Evolutionary conservation across 352 stramenopile species (phyloP).

Genomic region (Phytopythium delawarense): DNA sequence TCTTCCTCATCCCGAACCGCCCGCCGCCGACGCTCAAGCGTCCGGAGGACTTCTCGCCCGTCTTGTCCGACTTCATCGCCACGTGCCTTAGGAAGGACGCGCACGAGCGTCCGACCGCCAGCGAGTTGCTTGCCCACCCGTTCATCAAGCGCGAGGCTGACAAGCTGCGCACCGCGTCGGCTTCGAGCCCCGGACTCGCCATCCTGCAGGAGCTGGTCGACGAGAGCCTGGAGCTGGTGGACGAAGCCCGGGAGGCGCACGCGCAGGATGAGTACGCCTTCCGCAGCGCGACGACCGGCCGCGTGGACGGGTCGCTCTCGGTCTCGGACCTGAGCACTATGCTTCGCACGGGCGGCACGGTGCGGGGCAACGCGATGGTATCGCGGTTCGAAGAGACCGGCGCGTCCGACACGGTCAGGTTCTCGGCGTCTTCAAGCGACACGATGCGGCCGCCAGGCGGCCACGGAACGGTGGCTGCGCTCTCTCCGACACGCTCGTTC

Average conservation of each 20-base stretch:
- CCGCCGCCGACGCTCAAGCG: conserved; percentile 46
- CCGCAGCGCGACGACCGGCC: conserved; percentile 42
- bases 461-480: neutral
- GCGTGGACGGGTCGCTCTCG: conserved; percentile 53
- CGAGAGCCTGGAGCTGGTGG: conserved; percentile 60
- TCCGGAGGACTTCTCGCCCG: conserved; percentile 33
- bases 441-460: conserved; percentile 1
- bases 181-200: conserved; percentile 28
- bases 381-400: conserved; percentile 9
- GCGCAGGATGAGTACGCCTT: conserved; percentile 56
- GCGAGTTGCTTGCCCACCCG: conserved; percentile 47
- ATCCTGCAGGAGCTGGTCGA: conserved; percentile 72
- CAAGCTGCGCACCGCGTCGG: conserved; percentile 22
- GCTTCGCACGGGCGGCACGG: conserved; percentile 33
- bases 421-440: conserved; percentile 16
- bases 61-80: conserved; percentile 57
- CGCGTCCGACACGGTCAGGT: conserved; percentile 25
- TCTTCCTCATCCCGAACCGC: conserved; percentile 78
- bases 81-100: conserved; percentile 69
- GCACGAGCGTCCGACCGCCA: conserved; percentile 35
- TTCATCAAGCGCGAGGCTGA: conserved; percentile 65
- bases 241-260: conserved; percentile 39
- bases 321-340: conserved; percentile 66
- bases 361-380: conserved; percentile 10
- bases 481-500: neutral